Evolutionary conservation across 371 early-diverging fungal species (phyloP).

Genomic region (Mucor mucedo): DNA sequence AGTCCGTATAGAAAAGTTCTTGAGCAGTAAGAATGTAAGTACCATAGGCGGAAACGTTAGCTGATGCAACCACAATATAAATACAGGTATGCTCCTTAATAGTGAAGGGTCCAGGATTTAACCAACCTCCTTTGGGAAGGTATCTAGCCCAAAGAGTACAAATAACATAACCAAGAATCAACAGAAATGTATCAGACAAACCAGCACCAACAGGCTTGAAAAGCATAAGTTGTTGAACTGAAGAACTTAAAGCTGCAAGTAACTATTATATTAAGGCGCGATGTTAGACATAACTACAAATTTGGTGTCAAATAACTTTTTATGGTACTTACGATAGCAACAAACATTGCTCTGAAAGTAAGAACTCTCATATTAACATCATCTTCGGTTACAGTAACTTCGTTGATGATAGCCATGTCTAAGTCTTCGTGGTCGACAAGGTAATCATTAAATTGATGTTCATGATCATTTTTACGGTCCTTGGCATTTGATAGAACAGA

Average conservation of each 20-base stretch:
- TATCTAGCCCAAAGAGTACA: conserved; percentile 38
- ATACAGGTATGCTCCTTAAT: conserved; percentile 50
- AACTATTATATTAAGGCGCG: too few species aligned
- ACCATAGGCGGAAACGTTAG: conserved; percentile 47
- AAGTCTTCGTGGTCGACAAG: conserved; percentile 16
- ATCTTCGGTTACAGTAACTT: conserved; percentile 40
- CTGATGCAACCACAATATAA: conserved; percentile 46
- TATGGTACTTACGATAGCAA: conserved; percentile 34
- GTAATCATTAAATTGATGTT: neutral
- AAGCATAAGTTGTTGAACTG: conserved; percentile 46
- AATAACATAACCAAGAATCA: conserved; percentile 48
- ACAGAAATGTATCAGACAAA: conserved; percentile 47
- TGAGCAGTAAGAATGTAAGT: conserved; percentile 63
- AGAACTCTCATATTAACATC: conserved; percentile 31
- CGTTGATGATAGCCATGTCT: conserved; percentile 42
- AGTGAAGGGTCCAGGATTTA: conserved; percentile 56
- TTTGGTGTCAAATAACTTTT: neutral
- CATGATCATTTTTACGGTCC: neutral
- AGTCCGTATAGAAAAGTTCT: conserved; percentile 52
- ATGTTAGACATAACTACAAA: too few species aligned
- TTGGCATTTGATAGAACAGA: neutral
- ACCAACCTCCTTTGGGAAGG: conserved; percentile 36
- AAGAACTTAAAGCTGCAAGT: conserved; percentile 42
- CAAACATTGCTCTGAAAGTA: conserved; percentile 30
- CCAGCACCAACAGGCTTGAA: conserved; percentile 51